These are phyloP conservation scores for Pythium phragmiticola DNA, from an alignment of 352 stramenopile species.

Conservation along the genomic window DNA sequence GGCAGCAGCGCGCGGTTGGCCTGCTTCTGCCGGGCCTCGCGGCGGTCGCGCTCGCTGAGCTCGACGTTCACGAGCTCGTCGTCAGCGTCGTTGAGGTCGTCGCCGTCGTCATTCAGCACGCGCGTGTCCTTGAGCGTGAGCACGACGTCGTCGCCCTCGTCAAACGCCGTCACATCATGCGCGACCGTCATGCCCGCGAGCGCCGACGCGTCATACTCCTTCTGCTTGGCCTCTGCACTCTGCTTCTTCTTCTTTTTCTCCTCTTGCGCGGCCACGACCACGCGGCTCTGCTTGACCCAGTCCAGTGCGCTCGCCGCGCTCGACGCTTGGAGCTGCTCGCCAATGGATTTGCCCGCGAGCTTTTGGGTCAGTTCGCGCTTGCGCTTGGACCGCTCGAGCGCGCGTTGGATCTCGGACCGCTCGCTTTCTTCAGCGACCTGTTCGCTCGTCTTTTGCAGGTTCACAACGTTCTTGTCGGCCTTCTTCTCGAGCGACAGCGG, in stretches of 20 bases:
- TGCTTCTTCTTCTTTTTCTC: conserved; percentile 15
- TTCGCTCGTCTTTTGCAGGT: conserved; percentile 60
- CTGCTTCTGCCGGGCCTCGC: conserved; percentile 39
- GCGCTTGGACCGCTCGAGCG: conserved; percentile 60
- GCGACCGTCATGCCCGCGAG: conserved; percentile 89
- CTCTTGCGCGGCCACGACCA: conserved; percentile 19
- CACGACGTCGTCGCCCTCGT: conserved; percentile 90
- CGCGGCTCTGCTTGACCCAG: conserved; percentile 74
- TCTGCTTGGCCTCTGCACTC: not conserved
- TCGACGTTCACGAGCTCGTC: conserved; percentile 88
- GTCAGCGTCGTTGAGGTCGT: conserved; percentile 77
- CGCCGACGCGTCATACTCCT: conserved; percentile 65
- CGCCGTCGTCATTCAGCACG: conserved; percentile 81
- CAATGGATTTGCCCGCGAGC: conserved; percentile 67
- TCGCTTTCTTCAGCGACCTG: conserved; percentile 52
- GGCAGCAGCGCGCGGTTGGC: conserved; percentile 54
- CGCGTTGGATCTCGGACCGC: conserved; percentile 48
- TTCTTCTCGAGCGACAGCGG: conserved; percentile 55
- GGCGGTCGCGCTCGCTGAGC: conserved; percentile 69
- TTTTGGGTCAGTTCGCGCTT: conserved; percentile 76
- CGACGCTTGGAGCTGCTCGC: conserved; percentile 57
- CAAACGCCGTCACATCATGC: conserved; percentile 86
- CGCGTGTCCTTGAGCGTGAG: conserved; percentile 92
- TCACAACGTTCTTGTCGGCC: conserved; percentile 53
- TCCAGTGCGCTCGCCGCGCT: conserved; percentile 42